Conservation (phyloP, 352 stramenopile species). For the Aphanomyces stellatus region DNA sequence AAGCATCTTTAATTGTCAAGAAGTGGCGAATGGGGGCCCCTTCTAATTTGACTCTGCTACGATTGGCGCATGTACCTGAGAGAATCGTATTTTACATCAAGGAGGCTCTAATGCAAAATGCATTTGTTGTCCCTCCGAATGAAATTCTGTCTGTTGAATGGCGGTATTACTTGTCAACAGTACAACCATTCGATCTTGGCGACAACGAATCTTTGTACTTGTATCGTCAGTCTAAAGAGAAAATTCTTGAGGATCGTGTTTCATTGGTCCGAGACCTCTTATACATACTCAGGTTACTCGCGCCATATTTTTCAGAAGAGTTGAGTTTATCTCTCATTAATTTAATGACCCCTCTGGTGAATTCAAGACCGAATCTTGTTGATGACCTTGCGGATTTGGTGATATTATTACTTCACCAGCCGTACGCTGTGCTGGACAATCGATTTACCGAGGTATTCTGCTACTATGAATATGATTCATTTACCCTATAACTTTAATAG, state of each 20-base stretch:
- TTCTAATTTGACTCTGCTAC: not conserved
- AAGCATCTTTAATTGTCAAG: not conserved
- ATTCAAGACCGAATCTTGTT: not conserved
- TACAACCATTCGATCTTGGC: not conserved
- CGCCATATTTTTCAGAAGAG: not conserved
- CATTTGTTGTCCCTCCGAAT: slow-evolving; percentile 5
- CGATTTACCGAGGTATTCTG: slow-evolving; percentile 11
- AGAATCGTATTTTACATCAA: slow-evolving; percentile 5
- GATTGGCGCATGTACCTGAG: slow-evolving; percentile 2
- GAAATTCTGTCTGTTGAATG: slow-evolving; percentile 7
- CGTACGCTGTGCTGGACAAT: not conserved
- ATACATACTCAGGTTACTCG: not conserved
- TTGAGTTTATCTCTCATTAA: not conserved
- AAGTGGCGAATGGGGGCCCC: not conserved
- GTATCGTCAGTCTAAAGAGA: slow-evolving; percentile 18
- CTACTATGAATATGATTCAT: not conserved
- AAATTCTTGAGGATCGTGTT: slow-evolving; percentile 2
- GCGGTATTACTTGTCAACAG: slow-evolving; percentile 7
- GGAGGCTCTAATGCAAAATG: not conserved
- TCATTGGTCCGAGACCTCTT: not conserved
- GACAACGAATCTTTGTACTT: slow-evolving; percentile 12
- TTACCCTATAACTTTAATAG: not conserved
- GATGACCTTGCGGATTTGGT: not conserved
- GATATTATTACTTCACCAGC: slow-evolving; percentile 1
- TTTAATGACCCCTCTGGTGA: not conserved